Evolutionary conservation across 2,329 filamentous ascomycete genomes (phyloP).

Genomic region (Venturiaceae sp.): DNA sequence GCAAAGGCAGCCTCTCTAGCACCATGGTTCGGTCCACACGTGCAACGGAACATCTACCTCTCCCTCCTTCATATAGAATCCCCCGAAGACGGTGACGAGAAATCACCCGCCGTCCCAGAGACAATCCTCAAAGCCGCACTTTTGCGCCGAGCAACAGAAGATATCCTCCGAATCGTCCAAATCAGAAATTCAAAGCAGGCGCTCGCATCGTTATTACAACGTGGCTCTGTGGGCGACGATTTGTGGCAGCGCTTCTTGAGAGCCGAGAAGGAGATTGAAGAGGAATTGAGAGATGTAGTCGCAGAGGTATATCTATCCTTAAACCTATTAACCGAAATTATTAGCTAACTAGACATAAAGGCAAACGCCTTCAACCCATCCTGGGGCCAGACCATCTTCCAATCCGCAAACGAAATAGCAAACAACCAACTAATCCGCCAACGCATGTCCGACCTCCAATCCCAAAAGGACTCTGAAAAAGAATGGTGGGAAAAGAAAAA

Average conservation of each 20-base stretch:
- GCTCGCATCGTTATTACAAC: slow-evolving; percentile 70
- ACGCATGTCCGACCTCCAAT: slow-evolving; percentile 64
- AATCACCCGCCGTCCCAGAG: slow-evolving; percentile 68
- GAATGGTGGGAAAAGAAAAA: slow-evolving; percentile 88
- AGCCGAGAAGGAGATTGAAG: slow-evolving; percentile 96
- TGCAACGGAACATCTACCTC: slow-evolving; percentile 90
- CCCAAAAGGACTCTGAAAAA: slow-evolving; percentile 63
- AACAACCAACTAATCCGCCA: slow-evolving; percentile 71
- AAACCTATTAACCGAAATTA: background rate
- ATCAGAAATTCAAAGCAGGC: slow-evolving; percentile 84
- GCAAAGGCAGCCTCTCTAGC: slow-evolving; percentile 70
- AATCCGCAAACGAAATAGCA: slow-evolving; percentile 91
- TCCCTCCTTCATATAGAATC: slow-evolving; percentile 74
- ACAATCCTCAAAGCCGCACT: slow-evolving; percentile 81
- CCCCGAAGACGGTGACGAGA: slow-evolving; percentile 49
- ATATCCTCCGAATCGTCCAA: slow-evolving; percentile 85
- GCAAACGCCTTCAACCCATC: slow-evolving; percentile 81
- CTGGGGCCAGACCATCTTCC: slow-evolving; percentile 95
- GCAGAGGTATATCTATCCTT: slow-evolving; percentile 54
- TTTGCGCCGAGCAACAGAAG: slow-evolving; percentile 79
- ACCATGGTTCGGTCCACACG: slow-evolving; percentile 87
- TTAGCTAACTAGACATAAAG: slow-evolving; percentile 35
- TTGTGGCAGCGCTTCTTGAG: slow-evolving; percentile 85
- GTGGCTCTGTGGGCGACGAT: slow-evolving; percentile 91
- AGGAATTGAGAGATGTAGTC: slow-evolving; percentile 88